Conservation (phyloP, 1,139 yeast genomes). For the Hemisphaericaspora xylanilytica region DNA sequence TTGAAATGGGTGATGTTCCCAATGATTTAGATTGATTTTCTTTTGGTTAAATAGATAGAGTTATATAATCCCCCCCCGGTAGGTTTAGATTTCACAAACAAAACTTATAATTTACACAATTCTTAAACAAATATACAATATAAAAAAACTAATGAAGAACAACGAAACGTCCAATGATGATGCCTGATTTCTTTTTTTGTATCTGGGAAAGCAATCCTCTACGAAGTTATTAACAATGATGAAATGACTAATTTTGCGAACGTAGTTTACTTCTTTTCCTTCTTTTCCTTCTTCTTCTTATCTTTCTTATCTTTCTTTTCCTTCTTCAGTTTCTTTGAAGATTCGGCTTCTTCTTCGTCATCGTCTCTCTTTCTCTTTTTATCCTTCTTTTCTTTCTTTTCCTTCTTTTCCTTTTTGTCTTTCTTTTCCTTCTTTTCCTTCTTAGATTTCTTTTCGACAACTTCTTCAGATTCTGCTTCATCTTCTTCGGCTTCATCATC, state of each 20-base stretch:
- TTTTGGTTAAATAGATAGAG: background rate
- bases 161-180: background rate
- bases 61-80: too few species aligned
- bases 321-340: slow-evolving; percentile 48
- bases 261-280: background rate
- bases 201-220: background rate
- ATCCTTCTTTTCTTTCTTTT: slow-evolving; percentile 55
- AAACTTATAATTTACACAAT: slow-evolving; percentile 6
- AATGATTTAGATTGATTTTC: slow-evolving; percentile 8
- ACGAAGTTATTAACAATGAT: too few species aligned
- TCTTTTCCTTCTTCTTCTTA: too few species aligned
- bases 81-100: too few species aligned
- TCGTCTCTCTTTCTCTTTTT: slow-evolving; percentile 49
- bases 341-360: slow-evolving; percentile 48
- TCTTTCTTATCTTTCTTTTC: too few species aligned
- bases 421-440: slow-evolving; percentile 56
- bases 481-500: slow-evolving; percentile 27
- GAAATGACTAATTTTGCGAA: too few species aligned
- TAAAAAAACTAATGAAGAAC: too few species aligned
- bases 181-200: too few species aligned
- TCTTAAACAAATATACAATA: too few species aligned
- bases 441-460: slow-evolving; percentile 50
- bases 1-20: slow-evolving; percentile 13
- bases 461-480: slow-evolving; percentile 39
- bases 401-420: slow-evolving; percentile 55